Base-by-base conservation (phyloP, 2,329 filamentous ascomycete genomes). In the Corniculantispora saksenae region DNA sequence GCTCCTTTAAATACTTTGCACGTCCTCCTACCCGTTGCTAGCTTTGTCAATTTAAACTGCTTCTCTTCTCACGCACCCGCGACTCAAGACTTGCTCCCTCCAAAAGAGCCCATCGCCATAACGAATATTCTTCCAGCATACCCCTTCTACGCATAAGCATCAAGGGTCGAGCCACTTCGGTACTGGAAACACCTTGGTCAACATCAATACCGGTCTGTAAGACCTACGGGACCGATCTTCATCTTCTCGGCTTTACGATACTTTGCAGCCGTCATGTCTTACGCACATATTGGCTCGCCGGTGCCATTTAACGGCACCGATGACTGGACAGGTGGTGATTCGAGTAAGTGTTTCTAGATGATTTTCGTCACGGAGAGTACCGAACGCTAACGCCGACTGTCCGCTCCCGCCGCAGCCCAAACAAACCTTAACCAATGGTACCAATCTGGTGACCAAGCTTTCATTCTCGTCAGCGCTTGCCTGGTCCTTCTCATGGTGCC, bases 401-500 rank as follows among this genome's bases (percentile, higher is more conserved):
- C 51, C 23, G 29, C 17, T 21, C 13, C 17, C 9, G 15, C 21
- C 32, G 3, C 35, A 61, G 59, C 47, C 48, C 47, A 61, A 2
- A 61, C 59, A 74, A 97, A 98, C 81, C 80, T 97, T 76, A 98
- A 98, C 84, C 93, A 96, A 87, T 97, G 93, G 92, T 98, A 91
- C 80, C 86, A 92, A 71, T 83, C 93, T 7, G 95, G 95, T 74
- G 95, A 99, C 79, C 91, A 94, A 81, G 92, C 94, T 76, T 98
- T 92, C 82, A 98, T 98, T 79, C 85, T 98, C 78, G 79, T 98
- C 72, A 85, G 91, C 67, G 87, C 94, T 67, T 94, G 92, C 76
- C 97, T 98, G 90, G 94, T 98, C 69, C 81, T 98, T 81, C 82
- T 97, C 80, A 99, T 98, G 95, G 85, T 98, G 35, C 95, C 95